These are phyloP conservation scores for Talaromyces wortmannii DNA, from an alignment of 495 filamentous ascomycete genomes.

Conservation along the genomic window DNA sequence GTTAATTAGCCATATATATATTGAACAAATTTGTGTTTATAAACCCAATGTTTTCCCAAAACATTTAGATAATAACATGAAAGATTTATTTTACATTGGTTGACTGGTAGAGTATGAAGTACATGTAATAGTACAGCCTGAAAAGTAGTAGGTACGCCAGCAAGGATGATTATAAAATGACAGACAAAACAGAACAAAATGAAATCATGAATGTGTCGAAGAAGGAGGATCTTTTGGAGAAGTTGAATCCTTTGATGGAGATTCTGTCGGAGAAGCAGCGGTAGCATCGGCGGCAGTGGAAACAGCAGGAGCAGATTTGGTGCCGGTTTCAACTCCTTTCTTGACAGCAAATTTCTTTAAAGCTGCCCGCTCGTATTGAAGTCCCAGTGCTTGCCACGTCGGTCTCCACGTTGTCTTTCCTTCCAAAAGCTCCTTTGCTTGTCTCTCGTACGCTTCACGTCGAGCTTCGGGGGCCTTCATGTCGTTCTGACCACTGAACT, in stretches of 20 bases:
- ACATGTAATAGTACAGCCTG: not conserved
- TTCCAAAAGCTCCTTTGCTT: constrained; percentile 52
- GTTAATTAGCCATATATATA: no score
- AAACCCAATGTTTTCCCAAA: no score
- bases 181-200: not conserved
- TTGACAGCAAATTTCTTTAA: constrained; percentile 6
- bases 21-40: no score
- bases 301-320: not conserved
- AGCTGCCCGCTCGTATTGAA: constrained; percentile 21
- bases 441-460: constrained; percentile 31
- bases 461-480: constrained; percentile 21
- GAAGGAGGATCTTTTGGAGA: not conserved
- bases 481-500: constrained; percentile 14
- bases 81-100: not conserved
- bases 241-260: no score
- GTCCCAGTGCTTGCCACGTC: constrained; percentile 39
- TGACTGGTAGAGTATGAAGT: not conserved
- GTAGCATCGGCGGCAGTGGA: not conserved
- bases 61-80: not conserved
- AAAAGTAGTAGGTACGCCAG: no score
- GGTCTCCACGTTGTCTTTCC: constrained; percentile 32
- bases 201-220: not conserved
- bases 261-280: no score
- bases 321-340: not conserved
- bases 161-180: no score